phyloP scores from a whole-genome alignment of 1,284 basidiomycete genomes.

The Cutaneotrichosporon daszewskae region DNA sequence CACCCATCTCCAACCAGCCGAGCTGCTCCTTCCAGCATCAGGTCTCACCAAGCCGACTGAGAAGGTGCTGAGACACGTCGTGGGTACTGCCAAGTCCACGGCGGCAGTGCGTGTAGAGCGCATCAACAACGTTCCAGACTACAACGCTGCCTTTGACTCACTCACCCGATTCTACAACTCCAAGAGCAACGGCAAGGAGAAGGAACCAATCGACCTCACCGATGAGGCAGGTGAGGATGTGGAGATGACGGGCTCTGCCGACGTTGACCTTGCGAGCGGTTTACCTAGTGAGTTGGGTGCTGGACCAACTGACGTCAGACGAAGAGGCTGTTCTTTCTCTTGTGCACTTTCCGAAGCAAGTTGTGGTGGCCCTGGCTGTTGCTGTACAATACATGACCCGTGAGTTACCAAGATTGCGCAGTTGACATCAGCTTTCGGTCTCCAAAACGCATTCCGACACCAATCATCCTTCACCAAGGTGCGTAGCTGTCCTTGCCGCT shows the following conservation, averaged over 20 bases:
- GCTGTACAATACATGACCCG: conserved; percentile 66
- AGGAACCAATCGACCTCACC: conserved; percentile 22
- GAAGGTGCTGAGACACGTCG: conserved; percentile 68
- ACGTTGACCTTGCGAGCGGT: conserved; percentile 24
- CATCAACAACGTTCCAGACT: conserved; percentile 56
- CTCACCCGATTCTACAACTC: conserved; percentile 64
- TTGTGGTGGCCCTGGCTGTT: conserved; percentile 64
- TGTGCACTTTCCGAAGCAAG: conserved; percentile 62
- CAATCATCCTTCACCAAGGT: conserved; percentile 65
- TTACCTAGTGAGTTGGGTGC: conserved; percentile 19
- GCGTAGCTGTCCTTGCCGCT: neutral
- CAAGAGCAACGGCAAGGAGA: conserved; percentile 9
- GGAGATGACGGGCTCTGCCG: too few species aligned
- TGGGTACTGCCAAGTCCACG: conserved; percentile 46
- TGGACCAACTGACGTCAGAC: conserved; percentile 11
- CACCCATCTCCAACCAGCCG: conserved; percentile 74
- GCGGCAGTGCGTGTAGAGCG: conserved; percentile 57
- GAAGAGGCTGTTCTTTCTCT: conserved; percentile 49
- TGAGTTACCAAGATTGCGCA: conserved; percentile 11
- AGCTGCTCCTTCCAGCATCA: conserved; percentile 63
- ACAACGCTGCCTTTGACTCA: conserved; percentile 66
- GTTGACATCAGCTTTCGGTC: conserved; percentile 54
- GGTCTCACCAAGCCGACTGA: conserved; percentile 67
- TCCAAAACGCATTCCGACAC: conserved; percentile 69
- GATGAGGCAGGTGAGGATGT: conserved; percentile 18